Base-by-base conservation (phyloP, 768 basidiomycete species). In the Russula brevipes region DNA sequence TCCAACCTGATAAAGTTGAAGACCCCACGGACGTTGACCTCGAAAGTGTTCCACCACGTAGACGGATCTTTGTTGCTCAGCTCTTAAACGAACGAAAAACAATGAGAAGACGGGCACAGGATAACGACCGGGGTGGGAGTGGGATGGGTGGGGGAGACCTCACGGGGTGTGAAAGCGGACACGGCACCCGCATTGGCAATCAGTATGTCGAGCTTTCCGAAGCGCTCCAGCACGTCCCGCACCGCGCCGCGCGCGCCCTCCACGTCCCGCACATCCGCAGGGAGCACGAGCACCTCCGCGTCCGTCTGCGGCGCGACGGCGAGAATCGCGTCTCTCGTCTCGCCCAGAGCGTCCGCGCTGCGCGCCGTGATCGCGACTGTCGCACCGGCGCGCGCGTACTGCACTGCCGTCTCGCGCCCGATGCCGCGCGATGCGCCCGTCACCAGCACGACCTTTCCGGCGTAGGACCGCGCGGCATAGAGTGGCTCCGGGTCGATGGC, bases 351-450 rank as follows among this genome's bases (percentile, higher is more conserved):
- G 8, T 59, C 63, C 5, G n/a, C 33, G 8, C 5, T 36, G n/a
- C 53, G 63, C 14, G 59, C 57, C 1, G 49, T 31, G 6, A 64
- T 54, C 0, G 59, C 46, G 11, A 64, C 35, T 12, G 39, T 46
- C 3, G 59, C 63, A 5, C 63, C 63, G 0, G 59, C 59, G 3
- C 59, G 63, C 2, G 52, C 63, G 19, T 54, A 64, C 17, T 56
- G 46, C 35, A 64, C n/a, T 2, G 53, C 52, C 0, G 54, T 64
- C 39, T 59, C 59, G 41, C 53, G 62, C 14, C 62, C 57, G 19
- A 63, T 33, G 5, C 58, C 63, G 33, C 58, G 52, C 12, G 59
- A 64, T 33, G 63, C 63, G 41, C 63, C 63, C 12, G 61, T 62
- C 35, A 62, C 36, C 35, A 62, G 56, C 4, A 57, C 50, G 17